Conservation (phyloP, 129 eudicot genomes). For the Gnaphalium uliginosum region DNA sequence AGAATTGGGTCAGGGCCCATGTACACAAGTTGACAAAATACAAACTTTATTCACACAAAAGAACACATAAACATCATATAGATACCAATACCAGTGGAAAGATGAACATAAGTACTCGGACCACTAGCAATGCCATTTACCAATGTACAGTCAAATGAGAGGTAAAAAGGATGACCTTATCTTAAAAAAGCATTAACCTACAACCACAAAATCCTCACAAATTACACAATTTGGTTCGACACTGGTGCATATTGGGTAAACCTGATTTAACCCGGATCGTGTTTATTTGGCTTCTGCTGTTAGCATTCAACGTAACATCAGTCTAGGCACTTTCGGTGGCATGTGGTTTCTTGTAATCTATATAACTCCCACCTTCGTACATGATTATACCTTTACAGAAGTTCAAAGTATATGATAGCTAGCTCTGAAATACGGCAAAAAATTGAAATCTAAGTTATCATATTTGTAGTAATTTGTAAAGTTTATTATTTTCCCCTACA, state of each 20-base stretch:
- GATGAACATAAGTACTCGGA: slow-evolving; percentile 26
- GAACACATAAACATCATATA: slow-evolving; percentile 24
- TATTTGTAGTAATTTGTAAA: background rate
- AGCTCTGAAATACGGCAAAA: background rate
- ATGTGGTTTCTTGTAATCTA: slow-evolving; percentile 10
- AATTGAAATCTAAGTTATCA: background rate
- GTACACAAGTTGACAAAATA: slow-evolving; percentile 27
- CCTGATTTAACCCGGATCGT: slow-evolving; percentile 32
- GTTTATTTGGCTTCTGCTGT: slow-evolving; percentile 13
- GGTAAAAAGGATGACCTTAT: slow-evolving; percentile 46
- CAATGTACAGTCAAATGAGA: slow-evolving; percentile 32
- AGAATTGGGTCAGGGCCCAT: slow-evolving; percentile 14
- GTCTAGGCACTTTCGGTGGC: slow-evolving; percentile 14
- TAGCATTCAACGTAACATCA: slow-evolving; percentile 20
- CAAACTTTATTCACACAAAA: slow-evolving; percentile 27
- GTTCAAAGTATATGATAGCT: too few relatives aligned
- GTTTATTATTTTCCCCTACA: too few relatives aligned
- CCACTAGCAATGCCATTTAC: slow-evolving; percentile 36
- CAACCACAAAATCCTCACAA: slow-evolving; percentile 40
- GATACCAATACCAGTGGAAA: slow-evolving; percentile 36
- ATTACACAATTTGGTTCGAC: slow-evolving; percentile 29
- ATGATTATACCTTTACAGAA: slow-evolving; percentile 15
- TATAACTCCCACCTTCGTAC: background rate
- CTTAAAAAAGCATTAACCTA: slow-evolving; percentile 29
- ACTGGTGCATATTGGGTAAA: slow-evolving; percentile 30